These are phyloP conservation scores for Cryphonectria nitschkei DNA, from an alignment of 2,329 filamentous ascomycete species.

Conservation along the genomic window DNA sequence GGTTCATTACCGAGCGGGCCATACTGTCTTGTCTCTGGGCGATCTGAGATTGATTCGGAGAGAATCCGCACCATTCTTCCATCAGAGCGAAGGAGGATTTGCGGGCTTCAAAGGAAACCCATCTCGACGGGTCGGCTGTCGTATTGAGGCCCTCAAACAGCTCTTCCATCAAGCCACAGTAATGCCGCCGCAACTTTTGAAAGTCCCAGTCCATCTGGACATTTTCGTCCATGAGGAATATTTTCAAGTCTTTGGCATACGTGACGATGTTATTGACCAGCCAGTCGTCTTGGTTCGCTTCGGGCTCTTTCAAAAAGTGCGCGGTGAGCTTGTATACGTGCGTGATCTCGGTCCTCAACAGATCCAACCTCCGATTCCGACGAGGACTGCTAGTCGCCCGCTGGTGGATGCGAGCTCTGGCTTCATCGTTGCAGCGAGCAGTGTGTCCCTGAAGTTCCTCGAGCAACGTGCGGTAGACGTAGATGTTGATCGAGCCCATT, in stretches of 20 bases:
- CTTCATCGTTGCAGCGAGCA: constrained; percentile 83
- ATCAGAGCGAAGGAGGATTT: constrained; percentile 96
- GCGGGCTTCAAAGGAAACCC: constrained; percentile 96
- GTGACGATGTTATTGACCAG: constrained; percentile 85
- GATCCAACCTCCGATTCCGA: constrained; percentile 81
- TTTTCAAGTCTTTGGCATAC: constrained; percentile 88
- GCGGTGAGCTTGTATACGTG: constrained; percentile 95
- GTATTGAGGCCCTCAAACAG: constrained; percentile 90
- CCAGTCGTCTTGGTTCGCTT: constrained; percentile 86
- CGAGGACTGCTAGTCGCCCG: constrained; percentile 81
- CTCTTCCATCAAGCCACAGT: constrained; percentile 91
- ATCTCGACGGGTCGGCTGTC: constrained; percentile 81
- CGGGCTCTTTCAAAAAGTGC: constrained; percentile 78
- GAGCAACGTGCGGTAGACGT: constrained; percentile 87
- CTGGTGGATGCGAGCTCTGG: constrained; percentile 83
- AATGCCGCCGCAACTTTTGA: constrained; percentile 87
- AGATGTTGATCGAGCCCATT: constrained; percentile 91
- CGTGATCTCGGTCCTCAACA: constrained; percentile 89
- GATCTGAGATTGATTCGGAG: constrained; percentile 84
- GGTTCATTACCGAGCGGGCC: constrained; percentile 80
- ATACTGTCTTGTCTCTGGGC: constrained; percentile 83
- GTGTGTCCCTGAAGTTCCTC: constrained; percentile 90
- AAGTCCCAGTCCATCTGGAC: constrained; percentile 96
- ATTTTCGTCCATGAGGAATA: constrained; percentile 93
- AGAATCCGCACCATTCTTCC: constrained; percentile 99